These are phyloP conservation scores for Alternaria rosae DNA, from an alignment of 2,329 filamentous ascomycete species.

Conservation along the genomic window DNA sequence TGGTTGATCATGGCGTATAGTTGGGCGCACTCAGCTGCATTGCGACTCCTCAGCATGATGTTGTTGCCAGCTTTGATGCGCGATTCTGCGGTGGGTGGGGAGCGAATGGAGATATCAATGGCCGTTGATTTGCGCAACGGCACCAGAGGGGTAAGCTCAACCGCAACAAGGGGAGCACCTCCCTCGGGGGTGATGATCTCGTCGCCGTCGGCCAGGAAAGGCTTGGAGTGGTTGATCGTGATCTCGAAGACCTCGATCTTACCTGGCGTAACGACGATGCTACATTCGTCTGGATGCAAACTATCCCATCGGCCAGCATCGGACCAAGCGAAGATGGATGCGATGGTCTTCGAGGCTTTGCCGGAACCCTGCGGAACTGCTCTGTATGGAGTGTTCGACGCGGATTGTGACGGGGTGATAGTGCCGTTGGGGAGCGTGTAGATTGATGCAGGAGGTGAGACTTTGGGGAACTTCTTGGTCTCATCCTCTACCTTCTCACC, in stretches of 20 bases:
- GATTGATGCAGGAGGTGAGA: conserved; percentile 51
- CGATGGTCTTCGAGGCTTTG: conserved; percentile 64
- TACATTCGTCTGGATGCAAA: conserved; percentile 68
- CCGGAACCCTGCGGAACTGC: conserved; percentile 59
- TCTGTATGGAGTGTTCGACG: conserved; percentile 75
- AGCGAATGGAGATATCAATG: conserved; percentile 92
- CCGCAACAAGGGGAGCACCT: conserved; percentile 66
- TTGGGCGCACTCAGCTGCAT: conserved; percentile 76
- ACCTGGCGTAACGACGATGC: conserved; percentile 68
- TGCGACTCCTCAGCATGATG: conserved; percentile 88
- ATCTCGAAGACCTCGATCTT: conserved; percentile 70
- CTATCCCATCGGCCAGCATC: conserved; percentile 66
- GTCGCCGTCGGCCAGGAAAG: conserved; percentile 50
- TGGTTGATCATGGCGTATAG: conserved; percentile 89
- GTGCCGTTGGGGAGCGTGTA: conserved; percentile 58
- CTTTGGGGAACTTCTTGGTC: conserved; percentile 51
- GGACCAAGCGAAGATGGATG: conserved; percentile 70
- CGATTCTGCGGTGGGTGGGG: conserved; percentile 77
- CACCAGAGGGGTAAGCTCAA: conserved; percentile 91
- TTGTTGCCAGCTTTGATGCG: conserved; percentile 74
- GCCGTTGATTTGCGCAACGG: conserved; percentile 89
- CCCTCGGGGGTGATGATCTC: conserved; percentile 46
- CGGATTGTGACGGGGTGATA: conserved; percentile 80
- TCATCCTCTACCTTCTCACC: conserved; percentile 29
- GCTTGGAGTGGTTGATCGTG: conserved; percentile 56